Evolutionary conservation across 345 rosid genomes (phyloP), one percentile per base, ranked within the genome.

Genomic region (Jatropha curcas): DNA sequence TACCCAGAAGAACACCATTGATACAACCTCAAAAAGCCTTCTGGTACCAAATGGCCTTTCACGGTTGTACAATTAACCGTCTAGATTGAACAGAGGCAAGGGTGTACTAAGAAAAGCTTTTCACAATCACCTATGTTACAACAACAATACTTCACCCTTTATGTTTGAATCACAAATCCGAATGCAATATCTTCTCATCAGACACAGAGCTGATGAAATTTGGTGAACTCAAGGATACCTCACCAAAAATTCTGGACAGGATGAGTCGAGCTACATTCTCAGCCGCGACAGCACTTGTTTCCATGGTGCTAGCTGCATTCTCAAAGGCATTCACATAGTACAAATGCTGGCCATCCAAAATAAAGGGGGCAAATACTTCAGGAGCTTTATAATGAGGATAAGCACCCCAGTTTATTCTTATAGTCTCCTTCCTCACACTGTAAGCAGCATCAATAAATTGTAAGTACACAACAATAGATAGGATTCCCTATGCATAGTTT

Each of bases 241-340:
- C 61, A n/a, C 79, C 50, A 16, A 55, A 74, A 64, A 82, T 76
- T 74, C 99, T 86, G 5, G 96, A 85, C 67, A 89, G 50, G 69
- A 92, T 85, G 74, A 95, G 96, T 11, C 99, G 88, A 0, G 88
- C 99, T 7, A 95, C 81, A 31, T 95, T 95, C 84, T 95, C 98
- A 24, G 98, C 98, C 64, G 98, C 88, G 43, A 92, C 96, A 6
- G 98, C 92, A 52, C 97, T 86, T 0, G 93, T 92, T 87, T 95
- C 97, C 90, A 95, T 92, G 46, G 98, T 85, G 75, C 99, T 95
- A 10, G 96, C 97, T 2, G 96, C 98, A 62, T 88, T 95, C 83
- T 95, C 98, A 55, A 95, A 95, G 31, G 98, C 96, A 57, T 95
- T 92, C 62, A 87, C 87, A 51, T 92, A 95, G 86, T 95, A 95